Percentiles rank a stretch among this genome's conserved stretches.
These are phyloP conservation scores for Penicillium riverlandense DNA, from an alignment of 495 filamentous ascomycete genomes.

Conservation along the genomic window DNA sequence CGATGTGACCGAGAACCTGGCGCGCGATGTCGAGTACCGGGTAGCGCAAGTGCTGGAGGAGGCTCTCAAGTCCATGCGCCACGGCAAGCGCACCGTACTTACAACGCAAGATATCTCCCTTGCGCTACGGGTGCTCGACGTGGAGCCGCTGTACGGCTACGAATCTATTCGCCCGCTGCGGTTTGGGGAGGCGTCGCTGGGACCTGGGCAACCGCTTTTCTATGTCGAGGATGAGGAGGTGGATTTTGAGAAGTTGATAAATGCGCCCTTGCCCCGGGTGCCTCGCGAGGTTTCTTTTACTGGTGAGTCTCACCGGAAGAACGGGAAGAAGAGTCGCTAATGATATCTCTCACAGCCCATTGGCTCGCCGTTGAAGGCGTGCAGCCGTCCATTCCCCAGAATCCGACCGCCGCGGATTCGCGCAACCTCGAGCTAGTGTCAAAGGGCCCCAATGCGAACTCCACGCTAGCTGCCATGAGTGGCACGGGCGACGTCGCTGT, in stretches of 20 bases:
- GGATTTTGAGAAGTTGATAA: constrained; percentile 97
- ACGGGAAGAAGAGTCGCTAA: constrained; percentile 9
- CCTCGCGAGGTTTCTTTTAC: constrained; percentile 90
- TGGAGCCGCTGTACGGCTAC: constrained; percentile 94
- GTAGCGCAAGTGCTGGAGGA: constrained; percentile 88
- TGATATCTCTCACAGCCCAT: constrained; percentile 53
- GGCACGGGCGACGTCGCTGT: constrained; percentile 75
- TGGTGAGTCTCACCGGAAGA: constrained; percentile 39
- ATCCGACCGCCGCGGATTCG: constrained; percentile 77
- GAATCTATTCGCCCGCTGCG: constrained; percentile 78
- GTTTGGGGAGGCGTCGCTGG: constrained; percentile 89
- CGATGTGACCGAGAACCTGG: constrained; percentile 74
- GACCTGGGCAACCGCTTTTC: constrained; percentile 90
- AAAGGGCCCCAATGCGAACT: constrained; percentile 80
- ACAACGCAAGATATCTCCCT: constrained; percentile 80
- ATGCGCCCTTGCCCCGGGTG: constrained; percentile 88
- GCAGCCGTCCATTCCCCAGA: constrained; percentile 91
- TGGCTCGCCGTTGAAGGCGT: constrained; percentile 96
- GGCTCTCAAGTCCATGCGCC: constrained; percentile 90
- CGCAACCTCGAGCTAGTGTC: constrained; percentile 76
- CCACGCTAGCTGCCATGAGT: constrained; percentile 71
- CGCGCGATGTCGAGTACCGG: constrained; percentile 92
- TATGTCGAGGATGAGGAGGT: constrained; percentile 98
- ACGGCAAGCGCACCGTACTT: constrained; percentile 72
- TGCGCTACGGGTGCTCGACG: constrained; percentile 76